Conservation (phyloP, 192 early-diverging fungal species). For the Linnemannia hyalina region DNA sequence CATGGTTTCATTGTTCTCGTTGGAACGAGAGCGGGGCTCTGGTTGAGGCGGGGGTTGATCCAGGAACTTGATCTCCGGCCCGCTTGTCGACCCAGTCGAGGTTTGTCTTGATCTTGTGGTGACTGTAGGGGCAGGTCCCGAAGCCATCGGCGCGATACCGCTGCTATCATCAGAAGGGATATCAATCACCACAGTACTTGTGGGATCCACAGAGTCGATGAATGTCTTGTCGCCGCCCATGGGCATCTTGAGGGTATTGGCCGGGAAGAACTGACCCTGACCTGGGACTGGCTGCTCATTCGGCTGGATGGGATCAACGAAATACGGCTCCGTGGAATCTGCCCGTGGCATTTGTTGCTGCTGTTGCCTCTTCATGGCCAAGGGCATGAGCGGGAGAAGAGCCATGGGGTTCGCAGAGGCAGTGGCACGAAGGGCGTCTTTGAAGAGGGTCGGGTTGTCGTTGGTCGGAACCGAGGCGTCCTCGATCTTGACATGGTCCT, state of each 20-base stretch:
- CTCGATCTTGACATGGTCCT: neutral
- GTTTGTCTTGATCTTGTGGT: neutral
- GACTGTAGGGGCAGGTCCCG: neutral
- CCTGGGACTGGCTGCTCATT: neutral
- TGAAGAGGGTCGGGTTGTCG: neutral
- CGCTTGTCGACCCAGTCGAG: conserved; percentile 8
- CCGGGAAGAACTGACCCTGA: neutral
- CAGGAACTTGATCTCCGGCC: conserved; percentile 20
- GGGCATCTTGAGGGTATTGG: neutral
- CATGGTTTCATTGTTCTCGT: conserved; percentile 11
- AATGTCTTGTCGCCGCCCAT: conserved; percentile 1
- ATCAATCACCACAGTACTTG: neutral
- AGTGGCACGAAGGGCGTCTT: neutral
- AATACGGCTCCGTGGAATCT: neutral
- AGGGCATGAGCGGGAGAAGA: neutral
- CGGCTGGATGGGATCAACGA: neutral
- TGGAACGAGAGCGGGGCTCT: conserved; percentile 16
- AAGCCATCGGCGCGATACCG: neutral
- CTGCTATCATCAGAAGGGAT: neutral
- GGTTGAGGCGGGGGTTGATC: conserved; percentile 27
- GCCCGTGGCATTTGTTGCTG: neutral
- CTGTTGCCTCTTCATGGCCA: neutral
- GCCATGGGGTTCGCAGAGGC: neutral
- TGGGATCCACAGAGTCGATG: neutral
- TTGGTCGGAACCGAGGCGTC: neutral